phyloP scores from a whole-genome alignment of 441 rosid species.

The Adansonia madagascariensis region DNA sequence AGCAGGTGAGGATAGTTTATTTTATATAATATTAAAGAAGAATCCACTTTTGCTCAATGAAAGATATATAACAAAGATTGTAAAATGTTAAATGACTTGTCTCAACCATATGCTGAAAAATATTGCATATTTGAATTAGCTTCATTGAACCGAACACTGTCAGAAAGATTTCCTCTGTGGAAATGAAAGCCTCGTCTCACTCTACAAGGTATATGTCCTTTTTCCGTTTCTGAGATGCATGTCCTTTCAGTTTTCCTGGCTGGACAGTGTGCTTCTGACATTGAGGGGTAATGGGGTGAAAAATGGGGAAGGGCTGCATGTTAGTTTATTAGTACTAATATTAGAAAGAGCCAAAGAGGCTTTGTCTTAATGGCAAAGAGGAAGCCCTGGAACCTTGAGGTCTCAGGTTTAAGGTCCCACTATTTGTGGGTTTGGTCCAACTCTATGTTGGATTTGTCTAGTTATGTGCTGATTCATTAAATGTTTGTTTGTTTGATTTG shows the following conservation, averaged over 20 bases:
- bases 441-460: no score
- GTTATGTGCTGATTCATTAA: no score
- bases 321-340: neutral
- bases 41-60: neutral
- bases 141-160: neutral
- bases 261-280: neutral
- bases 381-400: no score
- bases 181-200: neutral
- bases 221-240: neutral
- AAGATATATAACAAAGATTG: neutral
- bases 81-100: no score
- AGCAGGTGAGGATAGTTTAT: neutral
- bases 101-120: neutral
- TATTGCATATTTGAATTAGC: neutral
- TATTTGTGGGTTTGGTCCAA: no score
- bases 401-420: no score
- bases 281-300: no score
- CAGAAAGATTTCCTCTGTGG: neutral
- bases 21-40: conserved; percentile 7
- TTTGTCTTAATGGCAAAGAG: neutral
- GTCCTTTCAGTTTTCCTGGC: neutral
- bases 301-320: no score
- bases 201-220: neutral
- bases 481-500: no score
- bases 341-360: no score